These are phyloP conservation scores for Babesia sp. DNA, from an alignment of 169 alveolate genomes.

Conservation along the genomic window DNA sequence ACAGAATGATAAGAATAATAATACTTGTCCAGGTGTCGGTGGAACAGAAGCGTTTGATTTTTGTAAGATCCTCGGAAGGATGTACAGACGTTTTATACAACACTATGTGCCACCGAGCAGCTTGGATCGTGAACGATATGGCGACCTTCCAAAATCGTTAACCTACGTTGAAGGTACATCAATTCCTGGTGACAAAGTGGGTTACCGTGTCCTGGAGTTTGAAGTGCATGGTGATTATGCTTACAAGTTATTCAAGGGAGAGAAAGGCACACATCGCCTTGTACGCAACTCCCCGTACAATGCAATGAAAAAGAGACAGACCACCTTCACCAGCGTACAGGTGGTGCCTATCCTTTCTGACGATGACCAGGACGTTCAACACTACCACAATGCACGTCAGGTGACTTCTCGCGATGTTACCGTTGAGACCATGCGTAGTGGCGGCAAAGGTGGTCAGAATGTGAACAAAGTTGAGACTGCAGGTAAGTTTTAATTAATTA, in stretches of 20 bases:
- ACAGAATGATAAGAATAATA: neutral
- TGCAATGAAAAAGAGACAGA: conserved; percentile 69
- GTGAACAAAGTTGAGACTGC: conserved; percentile 94
- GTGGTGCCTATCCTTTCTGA: conserved; percentile 73
- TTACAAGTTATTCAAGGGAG: conserved; percentile 72
- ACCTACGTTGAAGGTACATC: conserved; percentile 48
- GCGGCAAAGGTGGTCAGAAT: conserved; percentile 95
- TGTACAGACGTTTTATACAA: conserved; percentile 73
- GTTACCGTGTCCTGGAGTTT: conserved; percentile 71
- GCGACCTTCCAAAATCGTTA: conserved; percentile 24
- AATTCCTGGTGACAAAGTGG: conserved; percentile 68
- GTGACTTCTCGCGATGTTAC: conserved; percentile 81
- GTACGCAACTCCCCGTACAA: conserved; percentile 74
- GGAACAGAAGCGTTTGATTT: conserved; percentile 79
- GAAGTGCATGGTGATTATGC: conserved; percentile 75
- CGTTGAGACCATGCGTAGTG: conserved; percentile 88
- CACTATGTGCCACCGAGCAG: conserved; percentile 50
- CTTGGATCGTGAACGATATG: neutral
- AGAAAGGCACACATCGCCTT: conserved; percentile 76
- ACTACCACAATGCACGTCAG: conserved; percentile 46
- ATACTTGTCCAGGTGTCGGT: conserved; percentile 65
- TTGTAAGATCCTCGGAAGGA: conserved; percentile 70
- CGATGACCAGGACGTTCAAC: conserved; percentile 64
- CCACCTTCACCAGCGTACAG: conserved; percentile 75
- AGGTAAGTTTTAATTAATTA: conserved; percentile 13